These are phyloP conservation scores for Xerocomus spinulosus DNA, from an alignment of 768 basidiomycete species.

Conservation along the genomic window DNA sequence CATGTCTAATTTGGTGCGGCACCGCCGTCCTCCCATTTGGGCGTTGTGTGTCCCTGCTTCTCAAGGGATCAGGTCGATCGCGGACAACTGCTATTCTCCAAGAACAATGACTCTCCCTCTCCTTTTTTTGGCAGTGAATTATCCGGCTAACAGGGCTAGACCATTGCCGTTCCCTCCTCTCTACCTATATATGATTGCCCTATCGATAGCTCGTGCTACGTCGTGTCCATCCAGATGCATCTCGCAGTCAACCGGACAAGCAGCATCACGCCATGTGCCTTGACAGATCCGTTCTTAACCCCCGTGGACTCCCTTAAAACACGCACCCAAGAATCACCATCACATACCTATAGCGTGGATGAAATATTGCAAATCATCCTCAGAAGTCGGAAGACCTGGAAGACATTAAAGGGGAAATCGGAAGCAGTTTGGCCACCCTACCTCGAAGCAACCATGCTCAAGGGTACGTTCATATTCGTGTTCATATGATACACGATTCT, in stretches of 20 bases:
- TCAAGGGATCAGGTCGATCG: background rate
- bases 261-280: constrained; percentile 2
- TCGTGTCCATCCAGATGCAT: constrained; percentile 16
- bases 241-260: background rate
- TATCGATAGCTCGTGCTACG: constrained; percentile 1
- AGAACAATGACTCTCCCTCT: constrained; percentile 10
- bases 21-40: constrained; percentile 15
- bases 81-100: background rate
- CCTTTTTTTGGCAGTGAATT: constrained; percentile 13
- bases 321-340: constrained; percentile 9
- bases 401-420: constrained; percentile 58
- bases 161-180: constrained; percentile 17
- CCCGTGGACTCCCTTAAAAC: constrained; percentile 7
- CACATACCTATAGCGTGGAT: constrained; percentile 25
- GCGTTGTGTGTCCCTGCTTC: constrained; percentile 4
- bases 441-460: constrained; percentile 71
- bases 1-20: constrained; percentile 2
- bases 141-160: constrained; percentile 18
- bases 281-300: background rate
- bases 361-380: constrained; percentile 67
- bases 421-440: constrained; percentile 79
- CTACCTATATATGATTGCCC: constrained; percentile 25
- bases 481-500: constrained; percentile 14
- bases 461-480: constrained; percentile 44
- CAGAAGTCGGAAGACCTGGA: constrained; percentile 70